These are phyloP conservation scores for Cyberlindnera euphorbiae DNA, from an alignment of 805 yeast genomes.

Conservation along the genomic window DNA sequence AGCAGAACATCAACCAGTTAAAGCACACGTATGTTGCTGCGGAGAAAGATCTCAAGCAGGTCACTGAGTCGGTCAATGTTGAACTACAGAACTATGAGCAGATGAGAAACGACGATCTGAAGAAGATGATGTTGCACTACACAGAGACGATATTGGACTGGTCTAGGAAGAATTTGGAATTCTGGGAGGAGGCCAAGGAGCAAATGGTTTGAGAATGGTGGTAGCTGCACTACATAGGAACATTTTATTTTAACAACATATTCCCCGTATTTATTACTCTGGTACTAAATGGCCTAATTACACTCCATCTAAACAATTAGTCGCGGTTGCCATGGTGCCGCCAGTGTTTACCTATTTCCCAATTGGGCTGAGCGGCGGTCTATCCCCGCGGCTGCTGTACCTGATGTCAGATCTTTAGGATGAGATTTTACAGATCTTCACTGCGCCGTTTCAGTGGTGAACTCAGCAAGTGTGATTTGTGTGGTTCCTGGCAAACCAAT, in stretches of 20 bases:
- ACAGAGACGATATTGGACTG: constrained; percentile 54
- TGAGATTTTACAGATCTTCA: background rate
- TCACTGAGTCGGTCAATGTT: constrained; percentile 38
- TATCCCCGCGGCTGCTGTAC: too few species aligned
- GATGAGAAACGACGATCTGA: constrained; percentile 46
- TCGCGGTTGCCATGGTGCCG: background rate
- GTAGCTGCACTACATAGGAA: too few species aligned
- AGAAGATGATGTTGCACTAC: constrained; percentile 47
- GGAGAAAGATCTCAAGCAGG: constrained; percentile 45
- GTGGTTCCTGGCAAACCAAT: too few species aligned
- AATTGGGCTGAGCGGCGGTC: too few species aligned
- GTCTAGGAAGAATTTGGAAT: constrained; percentile 63
- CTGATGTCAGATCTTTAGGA: too few species aligned
- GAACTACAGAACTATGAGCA: constrained; percentile 43
- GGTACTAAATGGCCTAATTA: too few species aligned
- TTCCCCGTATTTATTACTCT: too few species aligned
- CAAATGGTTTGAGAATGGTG: background rate
- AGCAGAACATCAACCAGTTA: constrained; percentile 41
- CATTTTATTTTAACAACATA: too few species aligned
- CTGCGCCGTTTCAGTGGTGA: background rate
- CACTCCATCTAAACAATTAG: too few species aligned
- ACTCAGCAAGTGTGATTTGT: too few species aligned
- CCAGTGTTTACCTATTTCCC: constrained; percentile 20
- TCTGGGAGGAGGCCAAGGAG: constrained; percentile 57
- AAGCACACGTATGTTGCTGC: constrained; percentile 49